Conservation (phyloP, 139 green algal species). For the Tetraselmis chui region DNA sequence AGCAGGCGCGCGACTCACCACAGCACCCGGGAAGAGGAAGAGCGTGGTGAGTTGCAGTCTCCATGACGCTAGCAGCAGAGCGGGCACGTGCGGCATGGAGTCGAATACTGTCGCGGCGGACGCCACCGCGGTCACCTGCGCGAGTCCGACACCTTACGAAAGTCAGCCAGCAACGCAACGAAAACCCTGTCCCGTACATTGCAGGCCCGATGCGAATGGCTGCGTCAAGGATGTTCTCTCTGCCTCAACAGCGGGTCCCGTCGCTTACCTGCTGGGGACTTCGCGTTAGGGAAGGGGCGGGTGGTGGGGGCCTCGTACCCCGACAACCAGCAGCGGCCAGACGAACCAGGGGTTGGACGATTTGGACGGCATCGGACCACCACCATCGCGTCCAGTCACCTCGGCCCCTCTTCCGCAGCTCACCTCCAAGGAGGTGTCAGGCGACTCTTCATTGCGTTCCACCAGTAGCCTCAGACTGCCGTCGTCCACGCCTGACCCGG, state of each 20-base stretch:
- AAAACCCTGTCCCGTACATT: not conserved
- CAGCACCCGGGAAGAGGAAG: constrained; percentile 27
- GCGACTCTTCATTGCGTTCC: no score
- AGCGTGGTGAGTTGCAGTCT: constrained; percentile 5
- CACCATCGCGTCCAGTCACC: no score
- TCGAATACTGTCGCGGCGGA: not conserved
- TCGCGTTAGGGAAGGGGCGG: not conserved
- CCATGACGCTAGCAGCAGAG: not conserved
- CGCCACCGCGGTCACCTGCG: constrained; percentile 46
- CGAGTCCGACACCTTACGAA: not conserved
- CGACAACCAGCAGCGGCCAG: not conserved
- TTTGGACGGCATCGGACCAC: no score
- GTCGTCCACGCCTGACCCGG: no score
- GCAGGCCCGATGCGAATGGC: no score
- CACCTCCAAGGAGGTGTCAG: no score
- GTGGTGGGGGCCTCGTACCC: not conserved
- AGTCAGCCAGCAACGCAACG: not conserved
- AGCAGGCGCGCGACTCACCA: not conserved
- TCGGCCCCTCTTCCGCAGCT: no score
- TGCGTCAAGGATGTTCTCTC: no score
- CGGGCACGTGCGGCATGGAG: not conserved
- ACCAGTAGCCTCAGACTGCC: no score
- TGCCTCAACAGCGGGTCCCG: no score
- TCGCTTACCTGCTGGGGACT: not conserved
- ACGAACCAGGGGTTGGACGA: not conserved